Conservation (phyloP, 768 basidiomycete species). For the Paxillus ammoniavirescens region DNA sequence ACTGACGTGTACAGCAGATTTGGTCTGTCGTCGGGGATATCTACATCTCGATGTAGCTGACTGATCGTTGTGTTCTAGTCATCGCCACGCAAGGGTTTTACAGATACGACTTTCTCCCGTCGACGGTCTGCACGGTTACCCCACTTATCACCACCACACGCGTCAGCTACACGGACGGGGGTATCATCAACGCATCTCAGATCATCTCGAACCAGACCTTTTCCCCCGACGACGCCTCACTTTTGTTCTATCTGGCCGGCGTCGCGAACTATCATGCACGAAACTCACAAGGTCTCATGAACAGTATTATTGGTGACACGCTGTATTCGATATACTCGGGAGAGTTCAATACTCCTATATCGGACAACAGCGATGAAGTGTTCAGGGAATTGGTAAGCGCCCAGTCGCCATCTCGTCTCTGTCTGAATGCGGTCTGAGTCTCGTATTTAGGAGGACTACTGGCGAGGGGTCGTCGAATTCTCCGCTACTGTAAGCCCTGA, state of each 20-base stretch:
- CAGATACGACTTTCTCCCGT: conserved; percentile 14
- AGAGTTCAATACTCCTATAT: background rate
- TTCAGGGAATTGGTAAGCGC: conserved; percentile 3
- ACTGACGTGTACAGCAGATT: conserved; percentile 1
- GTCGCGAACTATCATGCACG: too few relatives aligned
- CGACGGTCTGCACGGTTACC: conserved; percentile 5
- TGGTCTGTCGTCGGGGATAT: background rate
- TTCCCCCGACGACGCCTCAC: background rate
- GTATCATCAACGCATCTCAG: background rate
- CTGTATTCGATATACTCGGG: too few relatives aligned
- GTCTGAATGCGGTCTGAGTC: too few relatives aligned
- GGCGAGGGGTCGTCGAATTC: conserved; percentile 18
- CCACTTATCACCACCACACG: conserved; percentile 10
- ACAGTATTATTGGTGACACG: too few relatives aligned
- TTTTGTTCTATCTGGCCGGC: conserved; percentile 1
- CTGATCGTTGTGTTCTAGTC: conserved; percentile 4
- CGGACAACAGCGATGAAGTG: background rate
- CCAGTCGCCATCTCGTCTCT: too few relatives aligned
- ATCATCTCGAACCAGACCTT: background rate
- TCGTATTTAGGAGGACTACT: conserved; percentile 13
- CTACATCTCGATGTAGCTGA: background rate
- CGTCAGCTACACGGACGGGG: conserved; percentile 11
- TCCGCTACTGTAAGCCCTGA: conserved; percentile 13
- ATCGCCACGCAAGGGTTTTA: conserved; percentile 1
- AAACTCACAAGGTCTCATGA: too few relatives aligned